Conservation (phyloP, 345 rosid genomes). For the Melastoma malabathricum region DNA sequence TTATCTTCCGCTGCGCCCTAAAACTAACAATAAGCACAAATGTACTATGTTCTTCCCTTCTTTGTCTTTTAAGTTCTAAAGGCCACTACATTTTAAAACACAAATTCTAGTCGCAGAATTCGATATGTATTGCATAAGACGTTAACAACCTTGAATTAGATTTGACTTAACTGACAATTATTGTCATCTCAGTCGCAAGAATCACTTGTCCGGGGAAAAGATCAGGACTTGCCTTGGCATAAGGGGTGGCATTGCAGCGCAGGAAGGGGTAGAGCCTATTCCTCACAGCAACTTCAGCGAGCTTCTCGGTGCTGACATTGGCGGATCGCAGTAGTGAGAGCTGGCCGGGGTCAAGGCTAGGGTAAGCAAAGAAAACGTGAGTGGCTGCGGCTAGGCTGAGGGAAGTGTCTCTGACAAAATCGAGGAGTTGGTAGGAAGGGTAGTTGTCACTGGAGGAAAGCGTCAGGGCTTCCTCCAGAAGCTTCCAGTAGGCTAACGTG, state of each 20-base stretch:
- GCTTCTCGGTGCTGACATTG: slow-evolving; percentile 65
- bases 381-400: slow-evolving; percentile 35
- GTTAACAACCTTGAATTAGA: no score
- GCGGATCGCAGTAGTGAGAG: slow-evolving; percentile 50
- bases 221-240: slow-evolving; percentile 27
- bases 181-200: no score
- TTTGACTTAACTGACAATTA: no score
- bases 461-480: slow-evolving; percentile 53
- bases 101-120: no score
- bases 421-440: slow-evolving; percentile 53
- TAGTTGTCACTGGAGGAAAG: slow-evolving; percentile 38
- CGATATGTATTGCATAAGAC: no score
- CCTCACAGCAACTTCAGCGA: slow-evolving; percentile 58
- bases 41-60: no score
- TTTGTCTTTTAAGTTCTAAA: no score
- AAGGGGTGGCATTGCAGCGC: slow-evolving; percentile 34
- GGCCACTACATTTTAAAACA: no score
- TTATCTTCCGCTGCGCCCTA: no score
- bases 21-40: no score
- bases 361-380: slow-evolving; percentile 37
- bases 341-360: slow-evolving; percentile 34
- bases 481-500: slow-evolving; percentile 28
- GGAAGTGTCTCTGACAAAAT: slow-evolving; percentile 69
- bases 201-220: no score
- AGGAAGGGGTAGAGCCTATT: slow-evolving; percentile 33